These are phyloP conservation scores for Maudiozyma barnettii DNA, from an alignment of 805 yeast genomes.

Conservation along the genomic window DNA sequence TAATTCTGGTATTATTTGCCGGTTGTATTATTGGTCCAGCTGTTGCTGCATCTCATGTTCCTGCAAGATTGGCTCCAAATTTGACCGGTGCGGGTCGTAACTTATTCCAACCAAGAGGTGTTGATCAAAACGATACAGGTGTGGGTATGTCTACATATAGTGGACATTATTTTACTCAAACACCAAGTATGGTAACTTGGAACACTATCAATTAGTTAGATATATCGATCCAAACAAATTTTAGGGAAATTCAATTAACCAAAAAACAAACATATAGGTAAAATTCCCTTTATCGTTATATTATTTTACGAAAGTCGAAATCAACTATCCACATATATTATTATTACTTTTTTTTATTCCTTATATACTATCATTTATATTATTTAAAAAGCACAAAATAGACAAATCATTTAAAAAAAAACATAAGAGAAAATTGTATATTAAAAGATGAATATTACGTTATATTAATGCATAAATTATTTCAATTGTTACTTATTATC, in stretches of 20 bases:
- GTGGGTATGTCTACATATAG: constrained; percentile 27
- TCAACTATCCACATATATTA: background rate
- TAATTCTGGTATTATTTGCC: constrained; percentile 57
- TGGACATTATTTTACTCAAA: constrained; percentile 35
- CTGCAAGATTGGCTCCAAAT: constrained; percentile 24
- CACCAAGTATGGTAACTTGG: constrained; percentile 46
- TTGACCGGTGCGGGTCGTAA: constrained; percentile 43
- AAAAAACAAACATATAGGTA: too few relatives aligned
- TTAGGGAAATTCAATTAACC: too few relatives aligned
- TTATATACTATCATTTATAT: background rate
- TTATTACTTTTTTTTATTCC: background rate
- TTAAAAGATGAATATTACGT: too few relatives aligned
- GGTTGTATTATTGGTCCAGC: constrained; percentile 87
- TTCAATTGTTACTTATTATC: background rate
- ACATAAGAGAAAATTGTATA: background rate
- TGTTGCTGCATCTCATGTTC: constrained; percentile 55
- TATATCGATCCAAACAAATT: too few relatives aligned
- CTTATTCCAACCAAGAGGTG: constrained; percentile 82
- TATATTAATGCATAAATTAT: too few relatives aligned
- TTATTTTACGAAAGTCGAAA: background rate
- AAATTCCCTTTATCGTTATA: background rate
- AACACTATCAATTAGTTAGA: constrained; percentile 31
- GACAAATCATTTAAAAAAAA: background rate
- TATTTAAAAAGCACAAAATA: background rate
- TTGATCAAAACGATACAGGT: constrained; percentile 78